Base-by-base conservation (phyloP, 2,329 filamentous ascomycete genomes). In the Pseudocercospora musae region DNA sequence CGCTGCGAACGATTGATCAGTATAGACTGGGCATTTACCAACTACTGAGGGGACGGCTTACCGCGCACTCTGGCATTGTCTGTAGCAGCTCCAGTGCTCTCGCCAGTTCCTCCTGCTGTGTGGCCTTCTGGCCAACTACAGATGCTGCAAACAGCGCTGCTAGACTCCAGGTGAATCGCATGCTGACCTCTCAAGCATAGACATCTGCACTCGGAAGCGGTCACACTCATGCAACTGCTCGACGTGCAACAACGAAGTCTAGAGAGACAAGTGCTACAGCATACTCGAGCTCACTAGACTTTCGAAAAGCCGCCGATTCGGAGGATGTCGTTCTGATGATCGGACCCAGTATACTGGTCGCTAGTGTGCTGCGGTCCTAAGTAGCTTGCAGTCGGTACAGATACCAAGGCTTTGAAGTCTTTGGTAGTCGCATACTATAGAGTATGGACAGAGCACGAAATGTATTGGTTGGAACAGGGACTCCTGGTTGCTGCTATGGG, bases 51-150 rank as follows among this genome's bases (percentile, higher is more conserved):
- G 13, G 11, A 15, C 31, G 31, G 58, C 57, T 13, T 59, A 66
- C 65, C 10, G 65, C 60, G 57, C 65, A 67, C 25, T 60, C 37
- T 11, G 63, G 63, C 61, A 66, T 66, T 8, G 25, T 54, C n/a
- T 56, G 33, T 42, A 65, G 9, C 21, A 67, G 44, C 8, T 49
- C 40, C 44, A 67, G 52, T 10, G 61, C 61, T 37, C 49, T 37
- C n/a, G 25, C 4, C n/a, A 63, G 53, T 20, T 65, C 27, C 9
- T 57, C 57, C 10, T 27, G 52, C 15, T 60, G 23, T 20, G 58
- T 63, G 5, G 63, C 56, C 61, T 63, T 59, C 33, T 67, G 63
- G 48, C 53, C 52, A 18, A 50, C 52, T 23, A 46, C 57, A 15
- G 55, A 50, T 13, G 62, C 53, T 37, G 46, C 58, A 9, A 61